A percentile compares a stretch with the other conserved stretches of the same genome.
These are phyloP conservation scores for Aspergillus leporis DNA, from an alignment of 495 filamentous ascomycete genomes.

Conservation along the genomic window DNA sequence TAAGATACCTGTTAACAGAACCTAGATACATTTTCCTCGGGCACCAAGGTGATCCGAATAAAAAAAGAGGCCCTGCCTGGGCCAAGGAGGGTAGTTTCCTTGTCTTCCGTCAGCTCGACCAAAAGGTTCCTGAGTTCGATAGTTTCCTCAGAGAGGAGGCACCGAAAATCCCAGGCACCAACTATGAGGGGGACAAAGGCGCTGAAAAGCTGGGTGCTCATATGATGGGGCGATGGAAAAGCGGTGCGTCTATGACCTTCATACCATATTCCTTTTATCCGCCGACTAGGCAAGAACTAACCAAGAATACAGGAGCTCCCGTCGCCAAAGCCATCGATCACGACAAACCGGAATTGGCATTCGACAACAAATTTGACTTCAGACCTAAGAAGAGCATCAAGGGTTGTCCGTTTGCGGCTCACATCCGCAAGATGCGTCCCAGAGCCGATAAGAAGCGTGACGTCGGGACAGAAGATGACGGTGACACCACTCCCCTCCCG, in stretches of 20 bases:
- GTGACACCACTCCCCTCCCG: background rate
- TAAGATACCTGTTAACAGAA: background rate
- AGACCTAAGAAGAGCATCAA: slow-evolving; percentile 13
- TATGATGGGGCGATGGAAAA: slow-evolving; percentile 41
- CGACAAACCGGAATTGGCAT: slow-evolving; percentile 10
- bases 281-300: background rate
- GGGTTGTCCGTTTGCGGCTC: slow-evolving; percentile 36
- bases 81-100: slow-evolving; percentile 38
- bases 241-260: slow-evolving; percentile 18
- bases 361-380: slow-evolving; percentile 33
- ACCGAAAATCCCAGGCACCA: background rate
- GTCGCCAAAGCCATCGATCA: background rate
- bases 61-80: slow-evolving; percentile 25
- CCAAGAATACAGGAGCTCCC: slow-evolving; percentile 8
- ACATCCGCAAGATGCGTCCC: slow-evolving; percentile 38
- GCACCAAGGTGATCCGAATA: background rate
- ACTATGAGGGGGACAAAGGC: background rate
- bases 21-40: background rate
- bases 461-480: slow-evolving; percentile 4
- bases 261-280: slow-evolving; percentile 11
- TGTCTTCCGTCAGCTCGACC: slow-evolving; percentile 37
- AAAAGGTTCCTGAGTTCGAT: slow-evolving; percentile 34
- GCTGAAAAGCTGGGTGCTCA: slow-evolving; percentile 31
- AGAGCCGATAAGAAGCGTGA: slow-evolving; percentile 21
- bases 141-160: slow-evolving; percentile 14